Base-by-base conservation (phyloP, 345 rosid genomes). In the Camelina sativa region DNA sequence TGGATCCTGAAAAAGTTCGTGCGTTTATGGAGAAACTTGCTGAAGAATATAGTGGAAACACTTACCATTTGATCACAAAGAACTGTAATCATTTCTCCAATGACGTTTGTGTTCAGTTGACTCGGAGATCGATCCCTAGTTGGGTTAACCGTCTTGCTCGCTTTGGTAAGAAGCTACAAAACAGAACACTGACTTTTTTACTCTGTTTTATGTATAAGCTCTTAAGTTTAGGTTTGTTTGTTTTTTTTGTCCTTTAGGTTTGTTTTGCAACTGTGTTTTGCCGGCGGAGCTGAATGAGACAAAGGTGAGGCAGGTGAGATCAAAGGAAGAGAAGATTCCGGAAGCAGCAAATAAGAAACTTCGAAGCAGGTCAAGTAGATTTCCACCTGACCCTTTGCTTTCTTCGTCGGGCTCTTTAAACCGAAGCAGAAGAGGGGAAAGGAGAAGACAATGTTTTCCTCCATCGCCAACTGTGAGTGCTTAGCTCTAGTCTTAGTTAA, bases 71-170 rank as follows among this genome's bases (percentile, higher is more conserved):
- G 47, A 92, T 95, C 58, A 85, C 96, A 22, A 95, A 86, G 88
- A 95, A 95, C 77, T 95, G 99, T 71, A 95, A 95, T 76, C 99
- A 95, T 76, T 95, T 95, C 69, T 90, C 98, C 73, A 86, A 89
- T 46, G 98, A 95, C 37, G 91, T 86, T 64, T 92, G 96, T 71
- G 67, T 84, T 70, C 83, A 77, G 48, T 75, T 92, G 77, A 85
- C 98, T 0, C 82, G 87, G 41, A 95, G 82, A 57, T 79, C 90
- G 5, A 95, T 92, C 67, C 99, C 99, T 51, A 83, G 86, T 44
- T 95, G 99, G 99, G 96, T 95, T 73, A 95, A 95, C 79, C 99
- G 97, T 60, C 93, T 95, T 60, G 99, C 99, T 55, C 89, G 97
- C n/a, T 80, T 95, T 11, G 99, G 99, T 95, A 86, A 85, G 81